Evolutionary conservation across 495 filamentous ascomycete species (phyloP).

Genomic region (Trichoderma parareesei): DNA sequence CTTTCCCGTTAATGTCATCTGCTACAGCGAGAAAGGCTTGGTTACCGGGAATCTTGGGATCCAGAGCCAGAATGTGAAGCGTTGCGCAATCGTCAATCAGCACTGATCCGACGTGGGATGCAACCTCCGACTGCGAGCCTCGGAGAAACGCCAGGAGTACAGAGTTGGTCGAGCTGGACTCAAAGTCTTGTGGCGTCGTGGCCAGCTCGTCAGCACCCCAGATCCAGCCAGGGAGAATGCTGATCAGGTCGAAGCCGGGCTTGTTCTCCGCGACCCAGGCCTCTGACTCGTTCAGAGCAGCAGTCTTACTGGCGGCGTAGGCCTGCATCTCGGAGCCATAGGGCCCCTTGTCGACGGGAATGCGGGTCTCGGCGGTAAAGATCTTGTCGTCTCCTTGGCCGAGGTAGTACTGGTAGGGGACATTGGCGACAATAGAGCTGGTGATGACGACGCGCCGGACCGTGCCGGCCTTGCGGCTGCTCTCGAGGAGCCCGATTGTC

Average conservation of each 20-base stretch:
- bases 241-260: conserved; percentile 17
- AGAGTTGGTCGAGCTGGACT: conserved; percentile 25
- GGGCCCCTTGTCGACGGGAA: conserved; percentile 23
- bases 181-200: conserved; percentile 23
- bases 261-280: conserved; percentile 31
- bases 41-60: conserved; percentile 30
- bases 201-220: conserved; percentile 37
- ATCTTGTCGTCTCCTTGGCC: conserved; percentile 19
- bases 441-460: conserved; percentile 58
- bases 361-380: conserved; percentile 16
- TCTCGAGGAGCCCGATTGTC: conserved; percentile 64
- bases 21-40: conserved; percentile 29
- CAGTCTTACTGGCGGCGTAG: conserved; percentile 35
- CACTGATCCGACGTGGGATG: conserved; percentile 16
- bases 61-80: conserved; percentile 33
- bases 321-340: conserved; percentile 28
- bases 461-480: conserved; percentile 50
- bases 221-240: background rate
- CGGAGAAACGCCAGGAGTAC: conserved; percentile 29
- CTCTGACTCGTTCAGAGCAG: conserved; percentile 35
- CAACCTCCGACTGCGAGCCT: conserved; percentile 12
- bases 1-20: conserved; percentile 37
- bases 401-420: background rate
- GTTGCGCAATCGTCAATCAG: conserved; percentile 35
- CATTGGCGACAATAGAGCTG: conserved; percentile 32